These are phyloP conservation scores for Mycena pura DNA, from an alignment of 768 basidiomycete species.

Conservation along the genomic window DNA sequence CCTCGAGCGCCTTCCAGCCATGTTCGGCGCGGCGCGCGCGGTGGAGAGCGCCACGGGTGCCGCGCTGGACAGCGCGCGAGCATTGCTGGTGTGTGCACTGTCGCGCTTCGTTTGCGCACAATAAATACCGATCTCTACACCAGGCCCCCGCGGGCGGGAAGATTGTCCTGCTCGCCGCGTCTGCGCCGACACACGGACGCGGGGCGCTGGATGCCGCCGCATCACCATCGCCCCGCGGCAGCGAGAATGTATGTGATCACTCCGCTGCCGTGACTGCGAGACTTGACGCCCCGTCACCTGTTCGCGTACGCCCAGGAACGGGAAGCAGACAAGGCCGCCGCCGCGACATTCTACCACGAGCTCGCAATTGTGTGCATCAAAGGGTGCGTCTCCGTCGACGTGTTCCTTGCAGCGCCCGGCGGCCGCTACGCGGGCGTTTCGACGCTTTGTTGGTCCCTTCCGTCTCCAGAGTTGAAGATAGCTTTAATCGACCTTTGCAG, in stretches of 20 bases:
- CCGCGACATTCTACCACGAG: constrained; percentile 70
- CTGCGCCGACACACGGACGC: constrained; percentile 62
- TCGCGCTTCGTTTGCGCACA: constrained; percentile 16
- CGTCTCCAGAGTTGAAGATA: background rate
- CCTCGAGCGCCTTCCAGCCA: constrained; percentile 60
- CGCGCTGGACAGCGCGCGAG: constrained; percentile 6
- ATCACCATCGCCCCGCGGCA: too few relatives aligned
- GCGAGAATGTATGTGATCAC: too few relatives aligned
- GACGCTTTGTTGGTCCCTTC: constrained; percentile 50
- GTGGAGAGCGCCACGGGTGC: constrained; percentile 11
- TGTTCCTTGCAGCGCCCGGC: constrained; percentile 74
- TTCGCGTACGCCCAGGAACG: too few relatives aligned
- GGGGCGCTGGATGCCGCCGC: constrained; percentile 56
- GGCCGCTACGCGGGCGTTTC: constrained; percentile 67
- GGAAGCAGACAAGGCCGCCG: constrained; percentile 60
- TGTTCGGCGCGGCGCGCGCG: constrained; percentile 49
- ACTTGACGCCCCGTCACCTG: too few relatives aligned
- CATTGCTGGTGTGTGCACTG: background rate
- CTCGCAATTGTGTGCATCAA: constrained; percentile 73
- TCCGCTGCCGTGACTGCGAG: too few relatives aligned
- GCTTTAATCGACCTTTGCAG: constrained; percentile 33
- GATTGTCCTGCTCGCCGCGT: constrained; percentile 61
- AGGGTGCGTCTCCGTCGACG: constrained; percentile 70
- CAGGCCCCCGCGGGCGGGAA: constrained; percentile 69
- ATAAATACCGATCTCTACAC: constrained; percentile 40